Percentiles rank a stretch among this genome's conserved stretches.
Evolutionary conservation across 1,284 basidiomycete species (phyloP).

Genomic region (Sparassis latifolia): DNA sequence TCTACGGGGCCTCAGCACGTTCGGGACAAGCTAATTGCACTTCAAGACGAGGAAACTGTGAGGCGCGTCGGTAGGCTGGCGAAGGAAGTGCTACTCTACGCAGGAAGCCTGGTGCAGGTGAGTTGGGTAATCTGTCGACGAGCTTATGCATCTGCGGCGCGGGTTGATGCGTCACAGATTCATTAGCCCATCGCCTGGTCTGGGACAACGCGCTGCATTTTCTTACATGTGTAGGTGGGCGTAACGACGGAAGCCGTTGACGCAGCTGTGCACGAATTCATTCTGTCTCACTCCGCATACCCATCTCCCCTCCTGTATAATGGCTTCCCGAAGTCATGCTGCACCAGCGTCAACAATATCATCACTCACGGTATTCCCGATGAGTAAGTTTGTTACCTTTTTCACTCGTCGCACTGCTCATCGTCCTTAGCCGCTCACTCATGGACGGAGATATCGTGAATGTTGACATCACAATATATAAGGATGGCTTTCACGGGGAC

Average conservation of each 20-base stretch:
- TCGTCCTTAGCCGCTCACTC: slow-evolving; percentile 56
- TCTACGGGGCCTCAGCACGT: neutral
- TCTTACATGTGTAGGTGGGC: slow-evolving; percentile 47
- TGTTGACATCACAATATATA: slow-evolving; percentile 77
- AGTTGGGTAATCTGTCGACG: slow-evolving; percentile 11
- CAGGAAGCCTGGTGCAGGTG: slow-evolving; percentile 53
- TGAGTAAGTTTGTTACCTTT: slow-evolving; percentile 37
- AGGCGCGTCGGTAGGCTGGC: slow-evolving; percentile 59
- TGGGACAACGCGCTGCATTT: neutral
- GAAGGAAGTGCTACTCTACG: slow-evolving; percentile 51
- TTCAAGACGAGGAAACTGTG: slow-evolving; percentile 58
- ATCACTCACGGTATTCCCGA: slow-evolving; percentile 86
- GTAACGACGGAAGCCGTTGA: slow-evolving; percentile 75
- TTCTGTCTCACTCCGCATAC: slow-evolving; percentile 69
- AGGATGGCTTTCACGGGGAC: slow-evolving; percentile 80
- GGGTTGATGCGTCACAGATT: too few species aligned
- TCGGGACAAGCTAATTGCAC: slow-evolving; percentile 35
- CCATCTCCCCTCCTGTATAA: slow-evolving; percentile 83
- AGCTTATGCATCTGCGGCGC: too few species aligned
- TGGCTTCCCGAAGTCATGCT: slow-evolving; percentile 82
- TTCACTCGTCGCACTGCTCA: neutral
- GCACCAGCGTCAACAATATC: slow-evolving; percentile 86
- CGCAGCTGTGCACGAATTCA: slow-evolving; percentile 61
- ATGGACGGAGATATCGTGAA: slow-evolving; percentile 81
- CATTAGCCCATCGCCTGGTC: too few species aligned